Evolutionary conservation across 139 green algal genomes (phyloP).

Genomic region (Penium margaritaceum): DNA sequence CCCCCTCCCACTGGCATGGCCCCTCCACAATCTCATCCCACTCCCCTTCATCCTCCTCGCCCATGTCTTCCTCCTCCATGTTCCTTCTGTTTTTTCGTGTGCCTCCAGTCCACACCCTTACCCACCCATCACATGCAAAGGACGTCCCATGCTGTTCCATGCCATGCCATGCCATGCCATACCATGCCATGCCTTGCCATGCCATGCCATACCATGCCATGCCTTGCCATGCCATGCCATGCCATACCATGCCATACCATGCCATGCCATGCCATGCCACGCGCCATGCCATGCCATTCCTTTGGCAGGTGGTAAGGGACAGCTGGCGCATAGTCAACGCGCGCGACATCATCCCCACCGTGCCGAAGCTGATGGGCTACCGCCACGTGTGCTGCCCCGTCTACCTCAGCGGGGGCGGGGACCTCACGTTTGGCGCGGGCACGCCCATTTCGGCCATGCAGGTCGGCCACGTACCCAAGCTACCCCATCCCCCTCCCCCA

Average conservation of each 20-base stretch:
- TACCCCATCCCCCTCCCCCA: no score
- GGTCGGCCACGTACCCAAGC: no score
- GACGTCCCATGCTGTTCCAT: background rate
- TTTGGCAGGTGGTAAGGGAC: conserved; percentile 24
- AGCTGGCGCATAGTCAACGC: conserved; percentile 48
- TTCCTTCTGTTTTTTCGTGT: background rate
- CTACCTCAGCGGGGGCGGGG: conserved; percentile 18
- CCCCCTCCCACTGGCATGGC: background rate
- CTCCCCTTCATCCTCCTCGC: background rate
- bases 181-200: background rate
- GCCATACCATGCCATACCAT: background rate
- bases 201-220: background rate
- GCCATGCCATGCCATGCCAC: background rate
- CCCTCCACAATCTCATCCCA: background rate
- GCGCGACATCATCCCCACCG: conserved; percentile 42
- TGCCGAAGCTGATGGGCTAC: conserved; percentile 52
- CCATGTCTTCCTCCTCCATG: background rate
- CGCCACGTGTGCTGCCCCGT: conserved; percentile 44
- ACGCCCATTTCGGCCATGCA: no score
- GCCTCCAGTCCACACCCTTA: background rate
- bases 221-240: background rate
- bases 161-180: background rate
- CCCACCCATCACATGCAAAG: background rate
- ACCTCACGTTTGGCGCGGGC: no score
- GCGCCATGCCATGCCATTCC: background rate